phyloP scores from a whole-genome alignment of 2,329 filamentous ascomycete genomes.

The Alternaria angustiovoidea region DNA sequence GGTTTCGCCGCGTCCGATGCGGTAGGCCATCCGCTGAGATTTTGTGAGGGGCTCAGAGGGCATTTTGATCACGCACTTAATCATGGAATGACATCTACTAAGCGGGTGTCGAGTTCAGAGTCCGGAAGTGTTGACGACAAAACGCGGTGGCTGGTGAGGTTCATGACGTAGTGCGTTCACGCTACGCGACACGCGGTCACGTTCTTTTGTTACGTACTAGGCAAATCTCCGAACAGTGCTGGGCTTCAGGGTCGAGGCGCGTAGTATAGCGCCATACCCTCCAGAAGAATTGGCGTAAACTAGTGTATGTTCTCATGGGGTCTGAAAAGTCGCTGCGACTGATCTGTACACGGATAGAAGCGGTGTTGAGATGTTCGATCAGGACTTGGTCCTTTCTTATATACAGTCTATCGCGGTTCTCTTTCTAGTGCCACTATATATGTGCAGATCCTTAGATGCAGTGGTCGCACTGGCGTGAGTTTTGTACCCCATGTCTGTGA shows the following conservation, averaged over 20 bases:
- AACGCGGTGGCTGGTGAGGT: background rate
- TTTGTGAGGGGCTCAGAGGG: constrained; percentile 29
- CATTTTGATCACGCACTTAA: constrained; percentile 8
- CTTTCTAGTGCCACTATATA: background rate
- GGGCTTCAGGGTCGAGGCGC: background rate
- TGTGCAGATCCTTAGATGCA: constrained; percentile 3
- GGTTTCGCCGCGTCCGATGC: constrained; percentile 67
- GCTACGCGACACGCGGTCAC: constrained; percentile 26
- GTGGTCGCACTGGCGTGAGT: background rate
- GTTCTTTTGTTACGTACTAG: constrained; percentile 8
- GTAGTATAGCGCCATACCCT: background rate
- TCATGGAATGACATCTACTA: background rate
- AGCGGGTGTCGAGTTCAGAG: background rate
- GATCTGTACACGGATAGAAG: background rate
- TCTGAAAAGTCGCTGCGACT: background rate
- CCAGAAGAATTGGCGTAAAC: background rate
- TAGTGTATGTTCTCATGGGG: background rate
- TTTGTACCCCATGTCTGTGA: background rate
- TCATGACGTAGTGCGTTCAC: constrained; percentile 32
- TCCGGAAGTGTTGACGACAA: background rate
- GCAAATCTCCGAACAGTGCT: background rate
- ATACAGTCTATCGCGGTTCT: constrained; percentile 5
- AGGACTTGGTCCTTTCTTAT: background rate
- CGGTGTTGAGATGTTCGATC: background rate
- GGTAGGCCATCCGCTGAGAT: constrained; percentile 60